Evolutionary conservation across 257 asterid genomes (phyloP), one percentile per base, ranked within the genome.

Genomic region (Vinca minor): DNA sequence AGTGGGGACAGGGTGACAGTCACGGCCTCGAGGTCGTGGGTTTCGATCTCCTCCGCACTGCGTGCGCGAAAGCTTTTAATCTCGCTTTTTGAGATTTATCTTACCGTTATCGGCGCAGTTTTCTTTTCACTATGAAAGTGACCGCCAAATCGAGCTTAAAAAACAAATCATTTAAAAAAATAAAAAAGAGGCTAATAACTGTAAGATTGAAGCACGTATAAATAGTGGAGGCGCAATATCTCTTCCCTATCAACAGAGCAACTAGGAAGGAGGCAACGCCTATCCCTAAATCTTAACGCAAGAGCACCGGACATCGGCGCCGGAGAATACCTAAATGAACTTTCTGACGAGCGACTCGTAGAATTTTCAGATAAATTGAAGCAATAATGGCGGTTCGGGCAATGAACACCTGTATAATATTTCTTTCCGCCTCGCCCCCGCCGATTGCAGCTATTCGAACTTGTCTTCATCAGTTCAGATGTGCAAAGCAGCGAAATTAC

Each of bases 311-410:
- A 15, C 41, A 17, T 21, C 39, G 42, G 11, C 20, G 25, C 13
- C 13, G 5, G 25, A 12, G 4, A 5, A 29, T 28, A 13, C 17
- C 42, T 56, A 4, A 23, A 56, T 56, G 62, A 31, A 56, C 23
- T n/a, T 29, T 17, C 5, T 10, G 15, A 31, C 62, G 25, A 56
- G 41, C 3, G 62, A 17, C 42, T 32, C 18, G 9, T 15, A 56
- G 42, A 25, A 34, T 31, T 55, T 17, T 5, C 42, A 6, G 62
- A 56, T 18, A 31, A 8, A 29, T 6, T 56, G 15, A 31, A 5
- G 39, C 62, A 56, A 32, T 56, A 68, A 90, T 87, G 96, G 93
- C 87, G 79, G 85, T 81, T 71, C 93, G 97, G 50, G 84, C 83
- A 15, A 70, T 89, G 81, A 89, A 77, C 79, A 82, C 81, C 82